Conservation (phyloP, 2,329 filamentous ascomycete genomes). For the Lecanicillium sp. region DNA sequence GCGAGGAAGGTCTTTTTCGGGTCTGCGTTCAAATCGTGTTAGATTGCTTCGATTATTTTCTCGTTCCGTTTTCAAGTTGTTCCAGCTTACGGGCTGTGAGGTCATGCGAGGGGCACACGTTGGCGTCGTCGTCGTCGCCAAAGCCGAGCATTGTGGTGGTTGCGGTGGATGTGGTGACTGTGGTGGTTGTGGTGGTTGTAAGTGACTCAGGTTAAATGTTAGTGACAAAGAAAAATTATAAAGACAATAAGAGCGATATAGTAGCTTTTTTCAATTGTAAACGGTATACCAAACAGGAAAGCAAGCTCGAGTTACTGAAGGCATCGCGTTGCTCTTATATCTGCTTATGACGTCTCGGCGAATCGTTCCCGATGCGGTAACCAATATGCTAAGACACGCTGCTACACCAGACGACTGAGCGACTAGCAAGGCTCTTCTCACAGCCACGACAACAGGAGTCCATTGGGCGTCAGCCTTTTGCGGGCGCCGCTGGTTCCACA, state of each 20-base stretch:
- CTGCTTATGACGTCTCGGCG: not conserved
- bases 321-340: conserved; percentile 5
- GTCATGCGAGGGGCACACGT: conserved; percentile 9
- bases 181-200: no score
- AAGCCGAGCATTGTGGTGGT: conserved; percentile 5
- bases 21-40: not conserved
- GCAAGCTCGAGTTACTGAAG: not conserved
- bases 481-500: not conserved
- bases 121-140: conserved; percentile 12
- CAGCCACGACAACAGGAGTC: not conserved
- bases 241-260: not conserved
- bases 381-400: conserved; percentile 3
- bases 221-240: not conserved
- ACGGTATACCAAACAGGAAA: not conserved
- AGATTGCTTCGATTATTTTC: not conserved
- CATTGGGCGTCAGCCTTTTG: conserved; percentile 5
- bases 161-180: no score
- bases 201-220: not conserved
- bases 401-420: not conserved
- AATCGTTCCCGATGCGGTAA: conserved; percentile 8
- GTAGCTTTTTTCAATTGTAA: not conserved
- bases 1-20: conserved; percentile 11
- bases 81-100: conserved; percentile 8
- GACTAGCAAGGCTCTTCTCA: not conserved
- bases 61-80: not conserved